Conservation (phyloP, 2,329 filamentous ascomycete genomes). For the Trematosphaeria pertusa region DNA sequence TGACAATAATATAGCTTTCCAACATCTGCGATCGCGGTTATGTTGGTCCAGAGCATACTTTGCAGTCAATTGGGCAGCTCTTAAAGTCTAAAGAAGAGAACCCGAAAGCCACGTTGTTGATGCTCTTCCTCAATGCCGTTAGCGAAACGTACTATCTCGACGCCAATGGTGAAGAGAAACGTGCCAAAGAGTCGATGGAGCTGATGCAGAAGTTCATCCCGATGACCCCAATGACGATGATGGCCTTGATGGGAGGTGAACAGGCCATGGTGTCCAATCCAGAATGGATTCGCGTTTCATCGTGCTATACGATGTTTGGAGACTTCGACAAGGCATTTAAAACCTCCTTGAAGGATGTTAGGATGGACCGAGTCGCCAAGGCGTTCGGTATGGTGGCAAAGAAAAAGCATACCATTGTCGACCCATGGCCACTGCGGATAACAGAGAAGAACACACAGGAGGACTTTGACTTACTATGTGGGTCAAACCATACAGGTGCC, state of each 20-base stretch:
- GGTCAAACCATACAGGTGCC: conserved; percentile 10
- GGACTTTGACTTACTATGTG: conserved; percentile 39
- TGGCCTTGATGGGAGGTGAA: background rate
- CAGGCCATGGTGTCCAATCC: background rate
- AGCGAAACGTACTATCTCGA: conserved; percentile 17
- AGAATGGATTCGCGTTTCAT: too few relatives aligned
- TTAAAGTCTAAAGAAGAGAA: conserved; percentile 45
- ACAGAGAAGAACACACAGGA: conserved; percentile 31
- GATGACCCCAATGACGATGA: background rate
- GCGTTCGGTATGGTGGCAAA: conserved; percentile 31
- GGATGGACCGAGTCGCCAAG: conserved; percentile 10
- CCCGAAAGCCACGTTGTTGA: conserved; percentile 51
- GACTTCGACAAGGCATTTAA: conserved; percentile 17
- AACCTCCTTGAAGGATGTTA: background rate
- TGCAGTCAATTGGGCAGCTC: conserved; percentile 39
- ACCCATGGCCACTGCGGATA: conserved; percentile 42
- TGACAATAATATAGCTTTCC: conserved; percentile 36
- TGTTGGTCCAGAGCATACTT: conserved; percentile 32
- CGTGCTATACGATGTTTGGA: background rate
- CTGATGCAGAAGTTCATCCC: conserved; percentile 2
- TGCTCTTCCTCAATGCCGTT: conserved; percentile 51
- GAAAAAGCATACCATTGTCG: conserved; percentile 39
- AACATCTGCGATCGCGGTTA: conserved; percentile 51
- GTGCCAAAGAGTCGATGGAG: background rate
- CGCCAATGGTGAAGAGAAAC: background rate